Conservation (phyloP, 2,329 filamentous ascomycete species). For the Lithohypha guttulata region DNA sequence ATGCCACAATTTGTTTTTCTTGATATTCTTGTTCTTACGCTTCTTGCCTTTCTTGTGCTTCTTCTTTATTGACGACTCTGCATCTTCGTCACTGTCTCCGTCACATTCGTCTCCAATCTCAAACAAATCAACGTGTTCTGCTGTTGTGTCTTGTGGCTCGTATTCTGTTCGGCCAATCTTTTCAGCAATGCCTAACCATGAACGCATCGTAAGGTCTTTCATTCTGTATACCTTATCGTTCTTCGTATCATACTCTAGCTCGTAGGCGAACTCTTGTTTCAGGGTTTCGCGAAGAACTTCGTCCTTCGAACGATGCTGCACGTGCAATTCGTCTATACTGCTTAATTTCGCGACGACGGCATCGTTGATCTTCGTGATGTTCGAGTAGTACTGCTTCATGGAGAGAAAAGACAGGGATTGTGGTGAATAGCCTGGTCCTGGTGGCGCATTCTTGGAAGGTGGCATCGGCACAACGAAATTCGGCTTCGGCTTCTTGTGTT, state of each 20-base stretch:
- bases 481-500: conserved; percentile 39
- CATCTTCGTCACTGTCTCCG: neutral
- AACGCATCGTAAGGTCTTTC: conserved; percentile 73
- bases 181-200: conserved; percentile 67
- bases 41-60: conserved; percentile 29
- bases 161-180: conserved; percentile 52
- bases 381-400: conserved; percentile 87
- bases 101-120: conserved; percentile 4
- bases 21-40: conserved; percentile 10
- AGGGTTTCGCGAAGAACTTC: conserved; percentile 23
- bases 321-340: conserved; percentile 22
- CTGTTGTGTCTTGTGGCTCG: neutral
- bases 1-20: conserved; percentile 19
- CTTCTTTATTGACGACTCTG: conserved; percentile 4
- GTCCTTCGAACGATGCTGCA: conserved; percentile 33
- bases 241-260: conserved; percentile 79
- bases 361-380: conserved; percentile 83
- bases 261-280: conserved; percentile 55
- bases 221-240: conserved; percentile 65
- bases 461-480: conserved; percentile 56
- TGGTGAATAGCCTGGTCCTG: conserved; percentile 81
- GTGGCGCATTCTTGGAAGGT: conserved; percentile 60
- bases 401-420: conserved; percentile 69
- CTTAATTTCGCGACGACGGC: conserved; percentile 38
- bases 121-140: conserved; percentile 2